These are phyloP conservation scores for Pogostemon cablin DNA, from an alignment of 257 asterid genomes.

Conservation along the genomic window DNA sequence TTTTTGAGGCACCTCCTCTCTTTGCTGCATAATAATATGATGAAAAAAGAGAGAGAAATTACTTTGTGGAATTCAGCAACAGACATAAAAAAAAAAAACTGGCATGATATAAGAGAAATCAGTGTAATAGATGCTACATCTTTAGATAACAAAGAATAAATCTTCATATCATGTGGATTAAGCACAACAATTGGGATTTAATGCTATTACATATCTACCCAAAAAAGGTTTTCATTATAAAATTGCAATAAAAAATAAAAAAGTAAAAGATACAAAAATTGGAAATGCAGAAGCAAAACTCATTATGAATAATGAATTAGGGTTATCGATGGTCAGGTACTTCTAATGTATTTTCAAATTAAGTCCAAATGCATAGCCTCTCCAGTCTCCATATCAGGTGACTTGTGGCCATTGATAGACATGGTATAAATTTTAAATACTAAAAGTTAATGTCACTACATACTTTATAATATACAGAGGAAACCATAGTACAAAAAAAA, in stretches of 20 bases:
- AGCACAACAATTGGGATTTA: slow-evolving; percentile 10
- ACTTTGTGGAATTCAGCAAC: slow-evolving; percentile 1
- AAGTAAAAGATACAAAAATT: background rate
- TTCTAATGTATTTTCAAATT: background rate
- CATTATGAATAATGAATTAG: background rate
- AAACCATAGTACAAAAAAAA: too few species aligned
- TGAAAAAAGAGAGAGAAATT: slow-evolving; percentile 9
- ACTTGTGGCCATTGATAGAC: background rate
- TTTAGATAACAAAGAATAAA: slow-evolving; percentile 15
- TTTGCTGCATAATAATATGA: slow-evolving; percentile 57
- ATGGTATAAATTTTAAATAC: background rate
- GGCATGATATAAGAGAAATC: background rate
- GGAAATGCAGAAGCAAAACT: background rate
- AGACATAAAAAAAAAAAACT: slow-evolving; percentile 10
- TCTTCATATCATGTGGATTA: background rate
- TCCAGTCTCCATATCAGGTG: background rate
- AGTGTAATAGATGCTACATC: slow-evolving; percentile 15
- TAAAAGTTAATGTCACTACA: background rate
- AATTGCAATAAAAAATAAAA: too few species aligned
- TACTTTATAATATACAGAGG: background rate
- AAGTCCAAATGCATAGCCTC: background rate
- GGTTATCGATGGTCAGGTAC: background rate
- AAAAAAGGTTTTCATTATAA: background rate
- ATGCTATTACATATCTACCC: background rate
- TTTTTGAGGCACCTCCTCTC: slow-evolving; percentile 74